phyloP scores from a whole-genome alignment of 495 filamentous ascomycete species.

The Hypoxylon crocopeplum region DNA sequence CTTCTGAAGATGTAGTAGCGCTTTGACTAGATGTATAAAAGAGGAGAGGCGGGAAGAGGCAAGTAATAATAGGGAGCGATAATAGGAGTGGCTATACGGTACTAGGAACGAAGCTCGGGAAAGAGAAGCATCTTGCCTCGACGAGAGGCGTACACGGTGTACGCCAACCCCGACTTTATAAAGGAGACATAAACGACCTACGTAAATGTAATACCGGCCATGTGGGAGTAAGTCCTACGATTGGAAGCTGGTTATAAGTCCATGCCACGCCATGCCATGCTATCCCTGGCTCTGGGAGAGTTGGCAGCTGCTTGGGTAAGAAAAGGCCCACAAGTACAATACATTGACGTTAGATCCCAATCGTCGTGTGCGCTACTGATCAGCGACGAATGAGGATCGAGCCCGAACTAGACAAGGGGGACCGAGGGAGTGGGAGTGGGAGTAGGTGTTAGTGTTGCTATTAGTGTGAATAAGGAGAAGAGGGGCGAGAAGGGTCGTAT shows the following conservation, averaged over 20 bases:
- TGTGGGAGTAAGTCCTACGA: constrained; percentile 32
- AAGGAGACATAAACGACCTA: constrained; percentile 26
- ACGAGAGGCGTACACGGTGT: constrained; percentile 19
- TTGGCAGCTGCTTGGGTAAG: constrained; percentile 26
- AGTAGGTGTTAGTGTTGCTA: constrained; percentile 15
- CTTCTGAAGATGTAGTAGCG: constrained; percentile 8
- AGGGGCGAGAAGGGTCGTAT: constrained; percentile 25
- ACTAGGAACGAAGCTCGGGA: constrained; percentile 8
- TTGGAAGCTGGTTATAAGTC: constrained; percentile 29
- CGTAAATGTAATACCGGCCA: constrained; percentile 24
- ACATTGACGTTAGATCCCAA: constrained; percentile 29
- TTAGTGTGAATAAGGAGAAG: constrained; percentile 8
- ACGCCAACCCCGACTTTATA: constrained; percentile 16
- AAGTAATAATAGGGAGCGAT: neutral
- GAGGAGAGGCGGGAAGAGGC: neutral
- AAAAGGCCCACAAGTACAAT: constrained; percentile 33
- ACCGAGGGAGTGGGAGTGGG: constrained; percentile 18
- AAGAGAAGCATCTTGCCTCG: constrained; percentile 5
- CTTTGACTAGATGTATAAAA: neutral
- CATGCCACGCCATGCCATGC: constrained; percentile 34
- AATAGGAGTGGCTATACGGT: neutral
- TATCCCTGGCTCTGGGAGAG: constrained; percentile 32
- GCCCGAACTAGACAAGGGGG: constrained; percentile 18
- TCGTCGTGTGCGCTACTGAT: constrained; percentile 20
- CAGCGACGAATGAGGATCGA: constrained; percentile 26